Evolutionary conservation across 352 stramenopile species (phyloP), one percentile per base, ranked within the genome.

Genomic region (Aphanomyces euteiches): DNA sequence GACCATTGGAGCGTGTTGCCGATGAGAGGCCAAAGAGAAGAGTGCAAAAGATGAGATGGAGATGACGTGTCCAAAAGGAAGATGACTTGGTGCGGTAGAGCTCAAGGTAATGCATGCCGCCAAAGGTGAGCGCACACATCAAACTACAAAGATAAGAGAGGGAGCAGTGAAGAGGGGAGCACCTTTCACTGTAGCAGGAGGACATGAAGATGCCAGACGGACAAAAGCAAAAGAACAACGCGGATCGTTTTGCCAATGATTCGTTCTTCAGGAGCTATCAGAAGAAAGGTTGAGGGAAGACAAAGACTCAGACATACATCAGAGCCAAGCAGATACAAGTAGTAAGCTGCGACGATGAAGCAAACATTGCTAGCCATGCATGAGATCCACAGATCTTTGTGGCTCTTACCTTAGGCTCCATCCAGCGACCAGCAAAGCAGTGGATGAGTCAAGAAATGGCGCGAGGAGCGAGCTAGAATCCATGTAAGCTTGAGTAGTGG

Each of bases 171-270:
- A 56, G 10, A 6, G 15, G 47, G 39, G 28, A 65, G 21, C 28
- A 89, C 81, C 81, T 95, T 74, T 95, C 87, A 8, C 81, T 89
- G 77, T 95, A 95, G 36, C 90, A 17, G 0, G 85, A 79, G 2
- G 83, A 83, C 83, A 95, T 91, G 72, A 95, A 95, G 74, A 93
- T 87, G 63, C 81, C 86, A 19, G 87, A 92, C 0, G 87, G 87
- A 6, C 79, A 69, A 39, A 95, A 69, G 73, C 79, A 88, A 58
- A 95, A 95, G 64, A 95, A 77, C 71, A 86, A 88, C 47, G 84
- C 84, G 5, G 83, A 82, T 59, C 82, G 78, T n/a, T 80, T 73
- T 0, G 84, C 81, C 28, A 87, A 76, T 3, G 53, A 59, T 38
- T 92, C 84, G 59, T 89, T 75, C 45, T 67, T 50, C 19, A 91